A percentile compares a stretch with the other conserved stretches of the same genome.
These are phyloP conservation scores for Lactarius hatsudake DNA, from an alignment of 768 basidiomycete species.

Conservation along the genomic window DNA sequence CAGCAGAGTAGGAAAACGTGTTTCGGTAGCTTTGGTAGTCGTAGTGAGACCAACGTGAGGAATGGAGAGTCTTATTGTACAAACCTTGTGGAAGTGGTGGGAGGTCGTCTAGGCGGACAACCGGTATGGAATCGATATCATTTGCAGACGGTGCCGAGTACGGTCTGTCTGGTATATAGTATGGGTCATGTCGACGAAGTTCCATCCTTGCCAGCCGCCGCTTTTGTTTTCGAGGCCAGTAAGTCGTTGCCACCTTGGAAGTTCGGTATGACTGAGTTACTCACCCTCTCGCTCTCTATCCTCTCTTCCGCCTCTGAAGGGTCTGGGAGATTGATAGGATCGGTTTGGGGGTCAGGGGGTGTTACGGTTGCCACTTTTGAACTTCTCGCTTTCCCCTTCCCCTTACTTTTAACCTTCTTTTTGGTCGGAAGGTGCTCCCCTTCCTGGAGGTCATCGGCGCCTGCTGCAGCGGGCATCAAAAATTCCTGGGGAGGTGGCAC, in stretches of 20 bases:
- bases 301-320: constrained; percentile 49
- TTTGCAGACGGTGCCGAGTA: constrained; percentile 41
- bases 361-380: constrained; percentile 37
- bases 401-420: constrained; percentile 41
- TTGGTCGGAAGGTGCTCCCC: constrained; percentile 31
- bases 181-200: constrained; percentile 81
- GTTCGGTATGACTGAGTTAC: constrained; percentile 27
- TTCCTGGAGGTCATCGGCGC: constrained; percentile 38
- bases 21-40: constrained; percentile 1
- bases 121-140: constrained; percentile 90
- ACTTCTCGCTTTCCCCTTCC: constrained; percentile 41
- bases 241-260: background rate
- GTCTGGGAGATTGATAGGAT: constrained; percentile 30
- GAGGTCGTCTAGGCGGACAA: constrained; percentile 78
- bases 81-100: constrained; percentile 43
- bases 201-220: constrained; percentile 73
- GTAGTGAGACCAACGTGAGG: background rate
- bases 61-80: constrained; percentile 8
- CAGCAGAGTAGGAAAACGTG: constrained; percentile 19
- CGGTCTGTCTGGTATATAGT: constrained; percentile 75
- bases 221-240: constrained; percentile 39
- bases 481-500: constrained; percentile 56
- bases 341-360: constrained; percentile 29
- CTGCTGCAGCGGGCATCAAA: constrained; percentile 32
- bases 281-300: constrained; percentile 61